phyloP scores from a whole-genome alignment of 768 basidiomycete genomes.

The Sistotremastrum suecicum region DNA sequence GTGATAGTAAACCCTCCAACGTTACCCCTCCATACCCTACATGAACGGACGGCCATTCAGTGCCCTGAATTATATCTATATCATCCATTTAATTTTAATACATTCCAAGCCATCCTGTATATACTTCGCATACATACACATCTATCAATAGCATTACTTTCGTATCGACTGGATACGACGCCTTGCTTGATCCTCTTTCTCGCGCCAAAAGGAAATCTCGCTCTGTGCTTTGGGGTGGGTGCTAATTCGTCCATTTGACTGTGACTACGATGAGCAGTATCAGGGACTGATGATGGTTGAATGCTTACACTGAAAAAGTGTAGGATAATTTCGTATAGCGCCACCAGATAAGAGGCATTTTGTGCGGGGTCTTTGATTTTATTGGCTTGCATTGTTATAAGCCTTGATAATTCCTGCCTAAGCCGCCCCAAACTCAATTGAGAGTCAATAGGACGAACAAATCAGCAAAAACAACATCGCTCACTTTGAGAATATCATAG shows the following conservation, averaged over 20 bases:
- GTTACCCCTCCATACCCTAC: too few species aligned
- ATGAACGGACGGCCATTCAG: too few species aligned
- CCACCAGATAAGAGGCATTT: conserved; percentile 53
- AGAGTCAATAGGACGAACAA: not conserved
- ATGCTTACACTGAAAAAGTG: conserved; percentile 59
- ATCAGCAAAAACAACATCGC: conserved; percentile 12
- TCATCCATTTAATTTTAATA: too few species aligned
- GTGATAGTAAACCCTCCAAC: too few species aligned
- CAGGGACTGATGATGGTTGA: not conserved
- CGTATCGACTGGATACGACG: conserved; percentile 17
- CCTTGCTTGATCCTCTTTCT: conserved; percentile 68
- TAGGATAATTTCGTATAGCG: conserved; percentile 63
- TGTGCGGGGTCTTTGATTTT: conserved; percentile 46
- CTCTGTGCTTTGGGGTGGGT: conserved; percentile 77
- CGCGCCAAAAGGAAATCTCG: conserved; percentile 78
- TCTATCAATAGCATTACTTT: not conserved
- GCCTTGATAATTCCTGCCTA: conserved; percentile 66
- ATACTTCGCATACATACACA: too few species aligned
- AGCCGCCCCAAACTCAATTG: conserved; percentile 60
- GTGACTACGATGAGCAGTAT: not conserved
- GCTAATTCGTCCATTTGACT: conserved; percentile 46
- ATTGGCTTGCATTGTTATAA: conserved; percentile 59
- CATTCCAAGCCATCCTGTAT: too few species aligned
- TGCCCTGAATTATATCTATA: too few species aligned
- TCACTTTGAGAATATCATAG: conserved; percentile 93